Evolutionary conservation across 345 rosid genomes (phyloP).

Genomic region (Heritiera fomes): DNA sequence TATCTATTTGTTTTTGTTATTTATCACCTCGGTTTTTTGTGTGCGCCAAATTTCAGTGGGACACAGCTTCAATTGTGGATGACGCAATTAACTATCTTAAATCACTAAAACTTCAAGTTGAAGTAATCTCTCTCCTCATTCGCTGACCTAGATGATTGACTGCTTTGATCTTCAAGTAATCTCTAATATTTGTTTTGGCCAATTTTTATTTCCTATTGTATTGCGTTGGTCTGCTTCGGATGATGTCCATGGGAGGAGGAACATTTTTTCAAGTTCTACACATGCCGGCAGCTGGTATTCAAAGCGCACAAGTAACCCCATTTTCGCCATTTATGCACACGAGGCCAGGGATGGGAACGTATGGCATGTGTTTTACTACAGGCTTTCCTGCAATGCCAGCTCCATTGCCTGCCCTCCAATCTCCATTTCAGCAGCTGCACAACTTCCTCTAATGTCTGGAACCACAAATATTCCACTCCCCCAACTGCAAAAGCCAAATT

Average conservation of each 20-base stretch:
- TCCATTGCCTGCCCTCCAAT: background rate
- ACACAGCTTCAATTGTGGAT: slow-evolving; percentile 7
- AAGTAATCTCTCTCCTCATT: background rate
- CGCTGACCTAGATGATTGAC: background rate
- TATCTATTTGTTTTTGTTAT: background rate
- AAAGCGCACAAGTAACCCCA: background rate
- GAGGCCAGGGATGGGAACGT: background rate
- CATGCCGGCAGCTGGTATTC: background rate
- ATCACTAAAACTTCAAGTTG: slow-evolving; percentile 1
- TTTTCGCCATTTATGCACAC: background rate
- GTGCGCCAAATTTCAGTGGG: background rate
- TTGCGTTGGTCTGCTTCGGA: background rate
- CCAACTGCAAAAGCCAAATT: background rate
- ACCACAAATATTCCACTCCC: background rate
- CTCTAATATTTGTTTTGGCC: background rate
- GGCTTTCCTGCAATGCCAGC: background rate
- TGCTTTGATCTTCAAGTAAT: background rate
- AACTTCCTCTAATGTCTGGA: background rate
- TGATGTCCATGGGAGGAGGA: background rate
- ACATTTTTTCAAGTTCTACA: background rate
- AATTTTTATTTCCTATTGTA: background rate
- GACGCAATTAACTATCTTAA: background rate
- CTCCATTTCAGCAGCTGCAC: background rate
- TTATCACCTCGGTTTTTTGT: background rate
- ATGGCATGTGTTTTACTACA: background rate